Conservation (phyloP, 345 rosid species). For the Populus alba region DNA sequence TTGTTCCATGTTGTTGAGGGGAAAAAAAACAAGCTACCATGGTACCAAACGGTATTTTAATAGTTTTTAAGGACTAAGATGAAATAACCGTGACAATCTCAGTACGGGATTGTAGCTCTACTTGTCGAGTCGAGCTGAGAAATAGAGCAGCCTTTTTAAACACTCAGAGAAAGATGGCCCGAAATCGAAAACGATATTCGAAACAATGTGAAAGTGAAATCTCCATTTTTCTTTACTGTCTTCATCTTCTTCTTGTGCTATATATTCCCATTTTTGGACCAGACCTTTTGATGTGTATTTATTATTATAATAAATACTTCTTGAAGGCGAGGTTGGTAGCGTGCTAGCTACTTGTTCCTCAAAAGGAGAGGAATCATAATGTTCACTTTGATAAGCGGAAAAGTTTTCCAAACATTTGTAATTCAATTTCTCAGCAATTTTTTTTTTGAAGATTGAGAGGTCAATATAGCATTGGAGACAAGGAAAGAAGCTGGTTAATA, state of each 20-base stretch:
- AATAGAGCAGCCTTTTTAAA: not conserved
- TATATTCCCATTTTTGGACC: not conserved
- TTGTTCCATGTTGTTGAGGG: too few species aligned
- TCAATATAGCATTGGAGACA: not conserved
- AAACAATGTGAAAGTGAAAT: not conserved
- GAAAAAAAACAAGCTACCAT: too few species aligned
- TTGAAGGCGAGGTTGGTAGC: constrained; percentile 13
- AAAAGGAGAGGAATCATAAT: constrained; percentile 9
- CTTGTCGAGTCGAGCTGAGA: not conserved
- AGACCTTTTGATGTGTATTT: not conserved
- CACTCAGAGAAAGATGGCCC: not conserved
- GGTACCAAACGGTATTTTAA: too few species aligned
- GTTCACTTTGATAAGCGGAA: constrained; percentile 24
- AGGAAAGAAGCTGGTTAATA: not conserved
- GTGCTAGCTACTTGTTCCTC: constrained; percentile 21
- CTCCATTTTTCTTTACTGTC: not conserved
- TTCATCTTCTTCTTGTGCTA: not conserved
- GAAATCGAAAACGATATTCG: not conserved
- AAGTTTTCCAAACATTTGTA: constrained; percentile 32
- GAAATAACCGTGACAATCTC: not conserved
- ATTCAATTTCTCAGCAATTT: constrained; percentile 5
- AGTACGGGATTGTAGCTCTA: not conserved
- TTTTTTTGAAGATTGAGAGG: not conserved
- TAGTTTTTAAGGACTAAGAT: not conserved
- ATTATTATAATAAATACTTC: not conserved